Conservation (phyloP, 352 stramenopile species). For the Phytophthora syringae region DNA sequence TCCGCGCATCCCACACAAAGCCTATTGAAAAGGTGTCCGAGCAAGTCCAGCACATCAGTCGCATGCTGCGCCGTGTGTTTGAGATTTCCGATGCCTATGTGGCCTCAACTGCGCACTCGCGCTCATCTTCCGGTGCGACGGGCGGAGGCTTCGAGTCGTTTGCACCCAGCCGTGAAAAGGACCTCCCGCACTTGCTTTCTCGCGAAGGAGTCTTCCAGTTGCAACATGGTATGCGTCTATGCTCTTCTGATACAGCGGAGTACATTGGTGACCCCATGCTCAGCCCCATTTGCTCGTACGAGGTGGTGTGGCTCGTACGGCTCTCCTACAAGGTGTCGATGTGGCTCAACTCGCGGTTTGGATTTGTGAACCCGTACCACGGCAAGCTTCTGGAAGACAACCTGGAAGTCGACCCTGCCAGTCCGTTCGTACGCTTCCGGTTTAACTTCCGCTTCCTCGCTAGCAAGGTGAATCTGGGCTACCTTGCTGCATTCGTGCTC, state of each 20-base stretch:
- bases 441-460: conserved; percentile 90
- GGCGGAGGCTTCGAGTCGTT: conserved; percentile 53
- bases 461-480: conserved; percentile 86
- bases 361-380: conserved; percentile 71
- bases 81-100: conserved; percentile 90
- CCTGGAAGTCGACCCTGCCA: conserved; percentile 59
- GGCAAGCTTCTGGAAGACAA: conserved; percentile 81
- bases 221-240: conserved; percentile 71
- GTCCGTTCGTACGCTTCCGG: conserved; percentile 57
- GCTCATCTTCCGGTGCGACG: conserved; percentile 38
- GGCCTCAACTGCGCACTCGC: conserved; percentile 71
- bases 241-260: conserved; percentile 62
- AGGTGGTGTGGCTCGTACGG: conserved; percentile 79
- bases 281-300: conserved; percentile 83
- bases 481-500: conserved; percentile 58
- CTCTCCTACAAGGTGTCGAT: conserved; percentile 80
- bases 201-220: conserved; percentile 69
- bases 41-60: conserved; percentile 73
- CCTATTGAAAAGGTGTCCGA: conserved; percentile 45
- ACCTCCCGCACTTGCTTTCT: conserved; percentile 69
- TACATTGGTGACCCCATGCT: conserved; percentile 89
- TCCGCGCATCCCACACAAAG: conserved; percentile 35
- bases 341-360: conserved; percentile 77
- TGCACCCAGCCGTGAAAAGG: conserved; percentile 63
- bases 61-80: conserved; percentile 76